Evolutionary conservation across 2,329 filamentous ascomycete species (phyloP).

Genomic region (Xylaria sp.): DNA sequence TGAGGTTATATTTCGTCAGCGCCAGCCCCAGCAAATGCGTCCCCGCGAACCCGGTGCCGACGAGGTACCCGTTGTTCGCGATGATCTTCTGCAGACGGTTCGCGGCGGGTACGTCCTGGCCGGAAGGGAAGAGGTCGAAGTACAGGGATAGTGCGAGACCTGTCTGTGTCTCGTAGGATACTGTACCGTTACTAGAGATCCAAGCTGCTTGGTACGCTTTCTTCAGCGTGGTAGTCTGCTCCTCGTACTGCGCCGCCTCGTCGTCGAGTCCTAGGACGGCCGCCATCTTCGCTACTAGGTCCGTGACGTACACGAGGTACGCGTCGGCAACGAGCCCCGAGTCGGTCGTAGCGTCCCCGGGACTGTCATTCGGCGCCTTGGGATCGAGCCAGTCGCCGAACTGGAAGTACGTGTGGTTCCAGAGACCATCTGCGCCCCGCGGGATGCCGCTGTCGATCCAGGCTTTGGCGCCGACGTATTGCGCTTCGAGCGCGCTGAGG

Average conservation of each 20-base stretch:
- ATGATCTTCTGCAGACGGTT: conserved; percentile 50
- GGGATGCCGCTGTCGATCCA: conserved; percentile 56
- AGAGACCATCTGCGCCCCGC: conserved; percentile 53
- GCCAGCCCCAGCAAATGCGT: conserved; percentile 55
- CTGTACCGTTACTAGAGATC: conserved; percentile 45
- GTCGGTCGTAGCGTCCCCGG: conserved; percentile 55
- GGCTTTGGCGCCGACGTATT: conserved; percentile 54
- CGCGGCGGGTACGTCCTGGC: conserved; percentile 43
- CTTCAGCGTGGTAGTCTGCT: conserved; percentile 41
- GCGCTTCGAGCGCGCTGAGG: conserved; percentile 49
- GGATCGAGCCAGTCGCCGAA: conserved; percentile 63
- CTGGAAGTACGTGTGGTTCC: conserved; percentile 54
- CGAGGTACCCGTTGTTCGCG: conserved; percentile 49
- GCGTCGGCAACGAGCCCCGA: conserved; percentile 58
- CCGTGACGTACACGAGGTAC: conserved; percentile 58
- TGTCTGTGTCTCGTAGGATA: conserved; percentile 56
- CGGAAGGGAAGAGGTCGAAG: conserved; percentile 51
- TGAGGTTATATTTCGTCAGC: conserved; percentile 46
- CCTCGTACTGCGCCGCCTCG: conserved; percentile 43
- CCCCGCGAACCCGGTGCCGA: conserved; percentile 59
- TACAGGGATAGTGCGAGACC: conserved; percentile 53
- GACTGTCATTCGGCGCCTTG: conserved; percentile 54
- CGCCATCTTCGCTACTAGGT: conserved; percentile 53
- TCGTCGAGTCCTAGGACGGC: conserved; percentile 48
- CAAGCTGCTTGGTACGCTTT: conserved; percentile 50